Evolutionary conservation across 169 alveolate species (phyloP).

Genomic region (Eimeria tenella): DNA sequence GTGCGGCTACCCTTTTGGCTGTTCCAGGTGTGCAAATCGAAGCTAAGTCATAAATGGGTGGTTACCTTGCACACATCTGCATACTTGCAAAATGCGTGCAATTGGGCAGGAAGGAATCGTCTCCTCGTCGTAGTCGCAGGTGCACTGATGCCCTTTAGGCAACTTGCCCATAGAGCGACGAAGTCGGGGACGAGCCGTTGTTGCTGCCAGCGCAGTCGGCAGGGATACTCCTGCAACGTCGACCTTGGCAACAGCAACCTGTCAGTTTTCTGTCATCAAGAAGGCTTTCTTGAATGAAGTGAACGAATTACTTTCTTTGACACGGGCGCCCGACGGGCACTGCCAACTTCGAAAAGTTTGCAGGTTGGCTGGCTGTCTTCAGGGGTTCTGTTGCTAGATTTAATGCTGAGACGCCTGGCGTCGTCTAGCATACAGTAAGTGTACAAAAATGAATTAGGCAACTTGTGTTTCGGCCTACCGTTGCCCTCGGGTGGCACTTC

Average conservation of each 20-base stretch:
- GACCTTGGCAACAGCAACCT: constrained; percentile 19
- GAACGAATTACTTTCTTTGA: constrained; percentile 33
- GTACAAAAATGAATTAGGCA: background rate
- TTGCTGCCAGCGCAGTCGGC: constrained; percentile 20
- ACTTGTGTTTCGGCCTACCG: constrained; percentile 32
- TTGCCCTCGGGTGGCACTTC: background rate
- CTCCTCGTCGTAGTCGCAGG: constrained; percentile 46
- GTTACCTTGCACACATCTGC: constrained; percentile 44
- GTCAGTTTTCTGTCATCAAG: background rate
- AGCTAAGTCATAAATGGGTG: background rate
- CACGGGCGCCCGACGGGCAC: constrained; percentile 29
- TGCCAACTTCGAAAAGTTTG: constrained; percentile 15
- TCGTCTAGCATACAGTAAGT: background rate
- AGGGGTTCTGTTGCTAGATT: background rate
- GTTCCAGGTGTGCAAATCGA: background rate
- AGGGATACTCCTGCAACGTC: constrained; percentile 8
- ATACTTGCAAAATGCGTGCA: constrained; percentile 73
- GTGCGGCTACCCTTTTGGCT: constrained; percentile 12
- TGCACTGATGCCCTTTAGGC: constrained; percentile 53
- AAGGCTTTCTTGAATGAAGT: background rate
- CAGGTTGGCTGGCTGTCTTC: background rate
- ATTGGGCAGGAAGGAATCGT: constrained; percentile 52
- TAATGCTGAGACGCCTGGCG: background rate
- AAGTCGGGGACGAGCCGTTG: constrained; percentile 29
- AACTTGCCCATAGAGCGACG: constrained; percentile 72